These are phyloP conservation scores for Fusarium dimerum DNA, from an alignment of 2,329 filamentous ascomycete genomes.

Conservation along the genomic window DNA sequence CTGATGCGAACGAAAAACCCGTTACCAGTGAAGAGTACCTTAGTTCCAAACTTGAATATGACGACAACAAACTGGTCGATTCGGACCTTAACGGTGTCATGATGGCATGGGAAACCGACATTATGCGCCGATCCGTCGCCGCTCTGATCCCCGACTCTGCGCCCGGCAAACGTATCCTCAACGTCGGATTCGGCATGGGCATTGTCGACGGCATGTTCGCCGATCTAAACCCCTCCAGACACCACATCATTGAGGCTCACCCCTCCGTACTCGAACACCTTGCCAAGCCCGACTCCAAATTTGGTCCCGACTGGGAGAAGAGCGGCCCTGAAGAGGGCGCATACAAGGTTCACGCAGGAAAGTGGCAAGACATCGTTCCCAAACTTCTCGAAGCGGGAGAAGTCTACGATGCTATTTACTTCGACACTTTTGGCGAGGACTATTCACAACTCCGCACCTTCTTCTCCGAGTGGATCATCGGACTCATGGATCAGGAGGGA, in stretches of 20 bases:
- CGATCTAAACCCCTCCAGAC: conserved; percentile 63
- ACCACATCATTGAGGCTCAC: conserved; percentile 88
- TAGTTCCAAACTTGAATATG: conserved; percentile 64
- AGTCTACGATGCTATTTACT: conserved; percentile 87
- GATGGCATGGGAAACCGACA: conserved; percentile 90
- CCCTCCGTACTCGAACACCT: conserved; percentile 72
- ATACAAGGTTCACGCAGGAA: conserved; percentile 66
- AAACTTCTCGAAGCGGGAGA: conserved; percentile 67
- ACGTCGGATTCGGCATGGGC: conserved; percentile 89
- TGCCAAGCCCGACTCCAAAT: conserved; percentile 46
- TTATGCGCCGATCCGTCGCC: conserved; percentile 78
- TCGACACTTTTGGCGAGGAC: conserved; percentile 96
- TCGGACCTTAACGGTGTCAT: conserved; percentile 80
- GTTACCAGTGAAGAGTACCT: conserved; percentile 71
- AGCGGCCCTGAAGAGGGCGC: conserved; percentile 63
- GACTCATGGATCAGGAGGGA: conserved; percentile 69
- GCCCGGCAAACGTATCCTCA: conserved; percentile 69
- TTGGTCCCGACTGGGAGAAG: conserved; percentile 57
- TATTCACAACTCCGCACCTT: conserved; percentile 84
- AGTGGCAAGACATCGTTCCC: conserved; percentile 81
- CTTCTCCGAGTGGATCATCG: conserved; percentile 85
- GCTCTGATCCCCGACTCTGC: conserved; percentile 53
- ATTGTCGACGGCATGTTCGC: conserved; percentile 81
- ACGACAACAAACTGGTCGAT: conserved; percentile 69
- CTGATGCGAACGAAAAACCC: conserved; percentile 41